A percentile compares a stretch with the other conserved stretches of the same genome.
These are phyloP conservation scores for Solanum medicagineum DNA, from an alignment of 257 asterid species.

Conservation along the genomic window DNA sequence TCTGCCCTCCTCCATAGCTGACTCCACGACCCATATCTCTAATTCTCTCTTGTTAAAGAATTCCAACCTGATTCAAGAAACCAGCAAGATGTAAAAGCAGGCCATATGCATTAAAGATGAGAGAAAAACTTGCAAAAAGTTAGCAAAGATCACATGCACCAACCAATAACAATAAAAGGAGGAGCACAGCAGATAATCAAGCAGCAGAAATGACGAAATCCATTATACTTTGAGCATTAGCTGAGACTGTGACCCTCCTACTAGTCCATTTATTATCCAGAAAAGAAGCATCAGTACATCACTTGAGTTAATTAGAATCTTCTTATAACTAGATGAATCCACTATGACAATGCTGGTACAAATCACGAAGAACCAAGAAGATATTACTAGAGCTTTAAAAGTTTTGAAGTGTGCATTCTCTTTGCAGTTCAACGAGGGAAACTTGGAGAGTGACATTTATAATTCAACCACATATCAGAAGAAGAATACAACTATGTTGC, in stretches of 20 bases:
- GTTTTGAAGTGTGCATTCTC: neutral
- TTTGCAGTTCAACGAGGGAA: neutral
- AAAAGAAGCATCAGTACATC: neutral
- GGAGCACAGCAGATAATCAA: neutral
- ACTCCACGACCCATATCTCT: conserved; percentile 50
- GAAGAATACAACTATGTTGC: neutral
- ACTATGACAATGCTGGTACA: neutral
- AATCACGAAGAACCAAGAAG: neutral
- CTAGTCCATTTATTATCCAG: neutral
- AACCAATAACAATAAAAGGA: neutral
- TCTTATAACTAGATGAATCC: neutral
- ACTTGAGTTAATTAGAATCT: neutral
- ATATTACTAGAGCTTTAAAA: neutral
- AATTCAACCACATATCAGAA: neutral
- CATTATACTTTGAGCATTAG: neutral
- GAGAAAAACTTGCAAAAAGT: neutral
- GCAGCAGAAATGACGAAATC: neutral
- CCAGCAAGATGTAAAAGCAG: neutral
- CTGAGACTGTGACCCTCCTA: neutral
- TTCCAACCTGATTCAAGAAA: neutral
- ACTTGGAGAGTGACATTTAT: neutral
- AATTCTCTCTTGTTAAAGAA: neutral
- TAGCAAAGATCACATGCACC: neutral
- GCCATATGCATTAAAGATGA: neutral
- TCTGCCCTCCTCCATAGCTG: conserved; percentile 65